Evolutionary conservation across 2,329 filamentous ascomycete genomes (phyloP), one percentile per base, ranked within the genome.

Genomic region (Pseudocercospora macadamiae): DNA sequence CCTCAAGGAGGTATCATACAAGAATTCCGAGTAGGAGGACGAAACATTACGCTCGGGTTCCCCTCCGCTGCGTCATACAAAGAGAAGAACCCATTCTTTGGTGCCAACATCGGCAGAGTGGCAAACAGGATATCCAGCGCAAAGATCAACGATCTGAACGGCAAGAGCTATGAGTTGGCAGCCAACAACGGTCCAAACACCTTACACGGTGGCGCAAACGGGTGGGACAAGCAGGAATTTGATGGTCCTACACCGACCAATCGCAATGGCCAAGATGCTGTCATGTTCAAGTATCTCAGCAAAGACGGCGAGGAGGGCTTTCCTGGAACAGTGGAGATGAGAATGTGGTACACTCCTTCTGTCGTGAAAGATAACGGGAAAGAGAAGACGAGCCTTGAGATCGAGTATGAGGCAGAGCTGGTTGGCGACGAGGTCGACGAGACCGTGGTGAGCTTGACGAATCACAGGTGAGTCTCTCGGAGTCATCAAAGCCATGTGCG

Each of bases 401-500:
- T 96, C 51, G 95, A 97, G 75, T 97, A 96, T 73, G 90, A 96
- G 80, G 92, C 89, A 18, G 86, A 91, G 74, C 81, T 97, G 47
- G 82, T 91, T 2, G 71, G 84, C 2, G 88, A 85, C 60, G 82
- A 89, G 51, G 88, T 87, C 10, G 87, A 93, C n/a, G 93, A 97
- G 82, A 97, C 93, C 0, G 87, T 87, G 39, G 85, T 97, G 73
- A 96, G 93, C 77, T 84, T 97, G 77, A 97, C 95, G 51, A 99
- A 97, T 79, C 93, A 99, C 80, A 96, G 91, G 89, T 91, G 55
- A 39, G 52, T 7, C 26, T 37, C 6, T 16, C 37, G 10, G 37
- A 48, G 34, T 26, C 25, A 36, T 42, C 28, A 21, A 42, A 19
- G 23, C 25, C 45, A 47, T 23, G 39, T 18, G 51, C 32, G 23